Evolutionary conservation across 768 basidiomycete species (phyloP), one percentile per base, ranked within the genome.

Genomic region (Termitomyces sp.): DNA sequence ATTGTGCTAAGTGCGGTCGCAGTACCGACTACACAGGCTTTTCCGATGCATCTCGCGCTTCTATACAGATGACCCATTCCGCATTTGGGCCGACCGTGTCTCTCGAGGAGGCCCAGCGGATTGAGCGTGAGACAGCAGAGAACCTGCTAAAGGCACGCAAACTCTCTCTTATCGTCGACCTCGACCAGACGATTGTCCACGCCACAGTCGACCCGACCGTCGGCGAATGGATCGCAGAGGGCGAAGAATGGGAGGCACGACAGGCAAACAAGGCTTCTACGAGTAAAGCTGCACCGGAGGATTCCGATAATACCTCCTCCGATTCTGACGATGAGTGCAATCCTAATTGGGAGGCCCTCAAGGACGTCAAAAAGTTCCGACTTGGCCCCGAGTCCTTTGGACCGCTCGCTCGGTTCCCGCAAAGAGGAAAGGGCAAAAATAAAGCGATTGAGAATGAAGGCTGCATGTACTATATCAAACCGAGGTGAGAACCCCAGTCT

Each of bases 201-300:
- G 96, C 97, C 8, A 98, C 96, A 0, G 96, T 98, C 28, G 97
- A 99, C 75, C 96, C 97, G 5, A 98, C 97, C 0, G 94, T 98
- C 1, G 96, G 94, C 36, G 96, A 98, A 72, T 98, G 97, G 97
- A 92, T 97, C 68, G 72, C 82, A 2, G 93, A 94, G 66, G 92
- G 92, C 22, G 86, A 89, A 69, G 84, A 83, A 48, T 94, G 90
- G 90, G 90, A 94, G 68, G 80, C 81, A 48, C 79, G 81, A 53
- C 85, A 85, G 60, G 71, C 77, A 5, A 77, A 75, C 68, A 78
- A 76, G 60, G 74, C 76, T 16, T 69, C 77, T 12, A 64, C 76
- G 7, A 68, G 69, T 28, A 71, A 73, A 58, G 72, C 69, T 59
- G 71, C 72, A 53, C 12, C 55, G 28, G 74, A 76, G 62, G 74